A percentile compares a stretch with the other conserved stretches of the same genome.
Conservation (phyloP, 345 rosid genomes). For the Geranium brycei region DNA sequence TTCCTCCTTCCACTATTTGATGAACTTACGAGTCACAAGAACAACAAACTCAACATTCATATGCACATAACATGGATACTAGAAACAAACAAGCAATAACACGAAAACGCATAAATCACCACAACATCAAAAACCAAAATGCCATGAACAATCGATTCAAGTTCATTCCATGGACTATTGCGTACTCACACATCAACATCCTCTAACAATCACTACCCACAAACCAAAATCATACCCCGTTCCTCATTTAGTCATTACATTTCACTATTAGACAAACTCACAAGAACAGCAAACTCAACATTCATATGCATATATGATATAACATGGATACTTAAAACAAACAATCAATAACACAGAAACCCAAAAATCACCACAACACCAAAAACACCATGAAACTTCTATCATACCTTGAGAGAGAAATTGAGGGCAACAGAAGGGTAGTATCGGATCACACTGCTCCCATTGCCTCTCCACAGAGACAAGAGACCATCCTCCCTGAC, state of each 20-base stretch:
- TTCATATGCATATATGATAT: too few relatives aligned
- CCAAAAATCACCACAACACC: background rate
- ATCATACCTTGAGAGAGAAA: constrained; percentile 70
- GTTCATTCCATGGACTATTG: too few relatives aligned
- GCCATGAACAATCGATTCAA: too few relatives aligned
- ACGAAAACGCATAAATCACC: background rate
- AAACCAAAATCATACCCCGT: background rate
- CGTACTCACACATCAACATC: too few relatives aligned
- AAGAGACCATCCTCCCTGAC: constrained; percentile 74
- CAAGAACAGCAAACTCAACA: background rate
- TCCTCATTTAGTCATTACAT: background rate
- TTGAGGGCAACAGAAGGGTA: constrained; percentile 96
- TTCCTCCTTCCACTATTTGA: background rate
- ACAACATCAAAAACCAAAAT: background rate
- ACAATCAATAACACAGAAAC: background rate
- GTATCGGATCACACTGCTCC: constrained; percentile 78
- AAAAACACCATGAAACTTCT: background rate
- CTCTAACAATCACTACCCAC: too few relatives aligned
- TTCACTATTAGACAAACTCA: background rate
- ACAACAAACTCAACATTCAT: background rate
- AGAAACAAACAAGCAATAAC: background rate
- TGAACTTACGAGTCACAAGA: constrained; percentile 1
- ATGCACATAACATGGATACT: too few relatives aligned
- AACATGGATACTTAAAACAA: background rate
- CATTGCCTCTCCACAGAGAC: constrained; percentile 97